Conservation (phyloP, 345 rosid species). For the Heritiera fomes region DNA sequence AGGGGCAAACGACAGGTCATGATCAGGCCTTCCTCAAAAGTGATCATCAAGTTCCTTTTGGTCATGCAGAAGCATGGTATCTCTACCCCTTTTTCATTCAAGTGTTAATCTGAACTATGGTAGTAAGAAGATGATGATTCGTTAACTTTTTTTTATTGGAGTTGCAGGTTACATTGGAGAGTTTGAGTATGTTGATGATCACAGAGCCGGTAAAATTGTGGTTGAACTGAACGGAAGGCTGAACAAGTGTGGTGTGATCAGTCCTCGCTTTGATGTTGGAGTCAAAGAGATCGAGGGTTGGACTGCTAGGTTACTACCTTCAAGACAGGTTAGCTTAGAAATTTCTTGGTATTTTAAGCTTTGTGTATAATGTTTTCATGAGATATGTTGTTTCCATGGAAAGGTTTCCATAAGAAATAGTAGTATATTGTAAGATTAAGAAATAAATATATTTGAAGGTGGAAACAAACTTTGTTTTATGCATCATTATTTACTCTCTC, state of each 20-base stretch:
- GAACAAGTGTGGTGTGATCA: too few species aligned
- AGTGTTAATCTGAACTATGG: background rate
- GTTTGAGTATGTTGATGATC: too few species aligned
- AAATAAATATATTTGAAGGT: background rate
- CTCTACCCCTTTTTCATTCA: background rate
- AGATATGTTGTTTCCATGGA: too few species aligned
- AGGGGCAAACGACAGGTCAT: too few species aligned
- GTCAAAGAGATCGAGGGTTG: slow-evolving; percentile 21
- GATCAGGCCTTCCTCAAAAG: too few species aligned
- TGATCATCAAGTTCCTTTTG: too few species aligned
- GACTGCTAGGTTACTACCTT: too few species aligned
- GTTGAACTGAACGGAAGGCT: too few species aligned
- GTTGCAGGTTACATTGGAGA: slow-evolving; percentile 37
- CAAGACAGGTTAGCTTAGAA: background rate
- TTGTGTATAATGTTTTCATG: background rate
- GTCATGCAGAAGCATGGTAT: slow-evolving; percentile 74
- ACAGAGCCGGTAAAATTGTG: too few species aligned
- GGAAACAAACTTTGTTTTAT: background rate
- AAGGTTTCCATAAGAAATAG: too few species aligned
- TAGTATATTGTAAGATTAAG: too few species aligned
- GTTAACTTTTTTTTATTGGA: background rate
- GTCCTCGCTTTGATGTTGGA: too few species aligned
- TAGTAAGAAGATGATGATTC: background rate
- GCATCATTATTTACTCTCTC: background rate
- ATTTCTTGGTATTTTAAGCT: background rate